Base-by-base conservation (phyloP, 176 grass and related monocot species). In the Coix lacrymajobi region DNA sequence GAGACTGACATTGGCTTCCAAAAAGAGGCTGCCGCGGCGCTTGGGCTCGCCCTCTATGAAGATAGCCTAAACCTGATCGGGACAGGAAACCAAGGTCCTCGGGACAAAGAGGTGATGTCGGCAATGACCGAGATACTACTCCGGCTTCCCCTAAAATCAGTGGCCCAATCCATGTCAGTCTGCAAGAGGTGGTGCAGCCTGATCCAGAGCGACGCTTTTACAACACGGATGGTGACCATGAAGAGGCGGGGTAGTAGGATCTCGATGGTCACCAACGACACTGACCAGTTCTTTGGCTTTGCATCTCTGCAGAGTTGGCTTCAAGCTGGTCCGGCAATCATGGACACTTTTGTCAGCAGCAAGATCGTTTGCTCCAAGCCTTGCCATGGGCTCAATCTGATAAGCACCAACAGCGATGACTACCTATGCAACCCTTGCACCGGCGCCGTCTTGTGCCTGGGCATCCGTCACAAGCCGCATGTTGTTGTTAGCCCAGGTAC, bases 341-440 rank as follows among this genome's bases (percentile, higher is more conserved):
- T 25, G 0, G 16, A 1, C 5, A 82, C 66, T 20, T 36, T 82
- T n/a, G 16, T 32, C 17, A 15, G 12, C 10, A 19, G 30, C 34
- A 82, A 31, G 36, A 31, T 82, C 15, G 26, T 81, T 3, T 81
- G 66, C 66, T 81, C 66, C 79, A 81, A 61, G 36, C 79, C 79
- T 4, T 79, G 77, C 79, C 66, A 71, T 6, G 79, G 79, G 2
- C 79, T 81, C 36, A 81, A 81, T 25, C 24, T 81, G 33, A 71
- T 81, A 20, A 71, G 79, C 15, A 81, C 66, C 46, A 8, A 11
- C 49, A 60, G 11, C 9, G 79, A 71, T 20, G 79, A 81, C 66
- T 81, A 71, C 31, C 1, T 81, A 1, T 81, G 79, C 66, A 81
- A 71, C 36, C 49, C 48, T 13, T 40, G 46, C 66, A 81, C 79